phyloP scores from a whole-genome alignment of 177 flowering plant genomes.

The Telopea speciosissima region DNA sequence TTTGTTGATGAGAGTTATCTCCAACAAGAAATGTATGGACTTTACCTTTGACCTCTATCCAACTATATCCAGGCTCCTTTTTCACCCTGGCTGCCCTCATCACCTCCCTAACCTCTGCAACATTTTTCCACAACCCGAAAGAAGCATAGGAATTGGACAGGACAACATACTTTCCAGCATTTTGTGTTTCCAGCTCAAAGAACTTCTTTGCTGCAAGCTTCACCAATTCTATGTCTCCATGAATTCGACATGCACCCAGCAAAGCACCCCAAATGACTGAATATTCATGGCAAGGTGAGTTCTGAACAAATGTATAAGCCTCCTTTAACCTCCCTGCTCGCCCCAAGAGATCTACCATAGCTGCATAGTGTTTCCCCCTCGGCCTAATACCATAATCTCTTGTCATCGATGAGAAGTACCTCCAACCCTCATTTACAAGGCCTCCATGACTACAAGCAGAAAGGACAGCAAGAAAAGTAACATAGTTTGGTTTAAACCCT shows the following conservation, averaged over 20 bases:
- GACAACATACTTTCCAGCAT: constrained; percentile 74
- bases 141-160: constrained; percentile 14
- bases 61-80: constrained; percentile 82
- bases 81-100: constrained; percentile 55
- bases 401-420: constrained; percentile 53
- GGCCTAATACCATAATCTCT: constrained; percentile 64
- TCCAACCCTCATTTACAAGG: constrained; percentile 50
- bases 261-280: constrained; percentile 75
- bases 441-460: constrained; percentile 84
- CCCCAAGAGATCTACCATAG: constrained; percentile 75
- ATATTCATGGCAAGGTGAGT: constrained; percentile 52
- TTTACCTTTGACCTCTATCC: constrained; percentile 60
- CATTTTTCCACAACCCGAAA: constrained; percentile 69
- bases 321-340: constrained; percentile 74
- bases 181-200: constrained; percentile 57
- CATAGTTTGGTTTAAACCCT: constrained; percentile 65
- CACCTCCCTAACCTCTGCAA: constrained; percentile 48
- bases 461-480: constrained; percentile 76
- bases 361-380: constrained; percentile 64
- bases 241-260: constrained; percentile 68
- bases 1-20: constrained; percentile 45
- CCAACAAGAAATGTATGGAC: constrained; percentile 54
- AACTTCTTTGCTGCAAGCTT: constrained; percentile 54
- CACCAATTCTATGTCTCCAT: constrained; percentile 53
- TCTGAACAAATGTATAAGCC: constrained; percentile 58